These are phyloP conservation scores for Piper longum DNA, from an alignment of 164 flowering plant species.

Conservation along the genomic window DNA sequence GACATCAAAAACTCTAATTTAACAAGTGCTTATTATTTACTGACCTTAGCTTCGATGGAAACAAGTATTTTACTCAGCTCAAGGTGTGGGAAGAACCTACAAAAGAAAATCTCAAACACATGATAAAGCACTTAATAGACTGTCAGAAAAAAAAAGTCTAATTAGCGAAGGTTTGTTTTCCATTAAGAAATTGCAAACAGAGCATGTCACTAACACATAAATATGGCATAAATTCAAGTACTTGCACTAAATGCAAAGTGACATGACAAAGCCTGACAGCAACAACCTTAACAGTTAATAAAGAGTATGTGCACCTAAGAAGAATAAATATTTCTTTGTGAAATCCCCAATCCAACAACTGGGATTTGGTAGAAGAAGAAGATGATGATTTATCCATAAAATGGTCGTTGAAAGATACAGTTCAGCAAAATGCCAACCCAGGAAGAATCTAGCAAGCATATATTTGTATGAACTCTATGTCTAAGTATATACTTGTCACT, in stretches of 20 bases:
- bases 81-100: slow-evolving; percentile 64
- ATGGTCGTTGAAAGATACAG: not conserved
- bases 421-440: no score
- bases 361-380: no score
- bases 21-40: not conserved
- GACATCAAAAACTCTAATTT: not conserved
- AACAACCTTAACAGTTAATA: no score
- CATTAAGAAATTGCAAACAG: not conserved
- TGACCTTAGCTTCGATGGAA: slow-evolving; percentile 57
- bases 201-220: not conserved
- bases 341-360: no score
- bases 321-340: no score
- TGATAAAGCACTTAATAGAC: not conserved
- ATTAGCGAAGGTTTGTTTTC: not conserved
- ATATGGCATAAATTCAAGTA: not conserved
- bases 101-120: not conserved
- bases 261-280: not conserved
- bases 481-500: not conserved
- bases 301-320: no score
- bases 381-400: not conserved
- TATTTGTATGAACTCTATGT: not conserved
- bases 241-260: not conserved
- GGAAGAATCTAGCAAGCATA: not conserved
- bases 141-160: not conserved
- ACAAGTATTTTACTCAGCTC: slow-evolving; percentile 47